Evolutionary conservation across 495 filamentous ascomycete genomes (phyloP), one percentile per base, ranked within the genome.

Genomic region (Darksidea phi): DNA sequence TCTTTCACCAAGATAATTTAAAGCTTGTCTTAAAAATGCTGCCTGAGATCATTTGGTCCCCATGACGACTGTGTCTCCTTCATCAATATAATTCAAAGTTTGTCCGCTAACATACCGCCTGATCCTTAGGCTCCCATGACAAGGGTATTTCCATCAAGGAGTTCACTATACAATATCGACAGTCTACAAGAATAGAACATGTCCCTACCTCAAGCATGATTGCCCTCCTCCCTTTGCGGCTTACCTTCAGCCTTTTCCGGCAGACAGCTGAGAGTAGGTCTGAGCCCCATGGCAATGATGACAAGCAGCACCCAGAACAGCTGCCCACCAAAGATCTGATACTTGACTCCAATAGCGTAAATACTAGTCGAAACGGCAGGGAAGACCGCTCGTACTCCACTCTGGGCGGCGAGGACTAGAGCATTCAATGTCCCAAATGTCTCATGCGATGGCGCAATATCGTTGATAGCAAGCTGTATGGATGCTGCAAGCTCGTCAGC

Each of bases 401-500:
- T 82, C 2, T 73, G 63, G 2, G 81, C 43, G 1, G 83, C 80
- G 54, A 89, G 74, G 0, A 82, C 80, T 2, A 90, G 47, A 0
- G 84, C 83, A 51, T 88, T 89, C 23, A 90, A 71, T 13, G 82
- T 86, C 6, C 84, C 86, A 24, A 89, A 72, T 6, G 79, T 78
- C 28, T 68, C 69, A 13, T 80, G 77, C 13, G 77, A 81, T 0
- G 87, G 87, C 13, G 84, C 77, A 12, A 86, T 80, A 57, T 88
- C 83, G 72, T 89, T 90, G 24, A 90, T 59, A 32, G 81, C 82
- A 21, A 89, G 81, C 75, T 88, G 86, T 21, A 82, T 77, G 6
- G 78, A 82, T 15, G 86, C 72, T 75, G 45, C 15, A 15, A 17
- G 4, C 11, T 4, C 24, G 45, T 17, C 17, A 17, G 4, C 12